Conservation (phyloP, 2,329 filamentous ascomycete species). For the Cladosporium halotolerans region DNA sequence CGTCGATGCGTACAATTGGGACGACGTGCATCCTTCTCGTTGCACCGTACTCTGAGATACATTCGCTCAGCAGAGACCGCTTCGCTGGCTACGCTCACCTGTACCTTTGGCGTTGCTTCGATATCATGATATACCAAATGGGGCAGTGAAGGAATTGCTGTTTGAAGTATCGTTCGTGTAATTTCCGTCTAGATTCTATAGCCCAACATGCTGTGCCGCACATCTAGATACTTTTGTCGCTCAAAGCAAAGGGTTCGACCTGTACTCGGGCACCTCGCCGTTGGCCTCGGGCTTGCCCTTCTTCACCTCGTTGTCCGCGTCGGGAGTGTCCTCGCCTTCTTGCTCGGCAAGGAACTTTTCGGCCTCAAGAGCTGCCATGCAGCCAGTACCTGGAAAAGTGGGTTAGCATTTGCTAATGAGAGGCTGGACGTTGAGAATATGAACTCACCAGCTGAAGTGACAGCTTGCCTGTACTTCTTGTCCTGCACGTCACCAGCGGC, state of each 20-base stretch:
- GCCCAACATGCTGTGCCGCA: background rate
- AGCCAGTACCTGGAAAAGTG: slow-evolving; percentile 67
- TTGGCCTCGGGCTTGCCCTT: slow-evolving; percentile 41
- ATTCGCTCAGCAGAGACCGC: no score
- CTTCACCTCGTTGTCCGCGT: slow-evolving; percentile 44
- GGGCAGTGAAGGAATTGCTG: no score
- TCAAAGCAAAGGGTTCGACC: slow-evolving; percentile 58
- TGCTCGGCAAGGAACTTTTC: slow-evolving; percentile 85
- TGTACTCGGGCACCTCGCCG: slow-evolving; percentile 55
- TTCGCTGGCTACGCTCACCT: no score
- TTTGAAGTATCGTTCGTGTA: background rate
- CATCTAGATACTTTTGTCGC: background rate
- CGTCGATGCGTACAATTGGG: slow-evolving; percentile 9
- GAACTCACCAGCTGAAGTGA: slow-evolving; percentile 84
- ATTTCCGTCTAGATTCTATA: slow-evolving; percentile 6
- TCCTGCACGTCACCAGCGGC: slow-evolving; percentile 97
- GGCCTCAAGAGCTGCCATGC: slow-evolving; percentile 89
- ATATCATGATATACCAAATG: no score
- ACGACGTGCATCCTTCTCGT: slow-evolving; percentile 12
- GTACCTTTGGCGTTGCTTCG: no score
- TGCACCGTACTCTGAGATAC: slow-evolving; percentile 1
- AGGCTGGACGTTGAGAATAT: background rate
- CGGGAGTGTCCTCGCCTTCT: slow-evolving; percentile 54
- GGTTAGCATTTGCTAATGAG: slow-evolving; percentile 11
- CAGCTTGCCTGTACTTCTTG: slow-evolving; percentile 95